Conservation (phyloP, 1,284 basidiomycete genomes). For the Fomitiporia mediterranea region DNA sequence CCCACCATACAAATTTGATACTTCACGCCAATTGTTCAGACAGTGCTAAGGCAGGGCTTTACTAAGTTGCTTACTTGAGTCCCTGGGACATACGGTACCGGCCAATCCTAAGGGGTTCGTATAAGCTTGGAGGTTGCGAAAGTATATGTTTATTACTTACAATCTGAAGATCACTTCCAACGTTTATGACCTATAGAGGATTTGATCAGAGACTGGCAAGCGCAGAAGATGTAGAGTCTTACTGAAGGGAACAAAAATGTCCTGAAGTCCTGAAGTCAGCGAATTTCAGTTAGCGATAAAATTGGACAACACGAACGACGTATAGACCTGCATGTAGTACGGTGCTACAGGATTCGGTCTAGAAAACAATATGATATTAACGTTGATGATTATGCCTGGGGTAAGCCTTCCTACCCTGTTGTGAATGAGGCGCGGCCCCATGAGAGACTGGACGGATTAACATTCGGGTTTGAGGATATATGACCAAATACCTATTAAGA, state of each 20-base stretch:
- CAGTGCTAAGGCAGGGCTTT: no score
- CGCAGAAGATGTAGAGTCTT: neutral
- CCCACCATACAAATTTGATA: conserved; percentile 65
- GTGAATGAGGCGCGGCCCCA: conserved; percentile 18
- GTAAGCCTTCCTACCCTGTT: conserved; percentile 12
- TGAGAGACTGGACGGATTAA: neutral
- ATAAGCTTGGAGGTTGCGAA: no score
- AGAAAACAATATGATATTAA: neutral
- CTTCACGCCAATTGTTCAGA: conserved; percentile 26
- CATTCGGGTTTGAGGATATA: no score
- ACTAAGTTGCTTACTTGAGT: conserved; percentile 42
- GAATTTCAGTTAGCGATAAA: neutral
- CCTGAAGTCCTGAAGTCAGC: neutral
- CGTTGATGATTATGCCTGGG: no score
- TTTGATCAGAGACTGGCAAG: neutral
- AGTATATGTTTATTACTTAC: no score
- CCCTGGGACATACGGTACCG: conserved; percentile 51
- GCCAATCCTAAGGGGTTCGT: conserved; percentile 40
- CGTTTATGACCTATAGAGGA: conserved; percentile 35
- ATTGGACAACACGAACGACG: conserved; percentile 50
- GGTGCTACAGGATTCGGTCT: conserved; percentile 51
- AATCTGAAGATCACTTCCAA: conserved; percentile 42
- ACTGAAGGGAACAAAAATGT: conserved; percentile 42
- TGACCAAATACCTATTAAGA: conserved; percentile 34
- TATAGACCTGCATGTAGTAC: conserved; percentile 57